A percentile compares a stretch with the other conserved stretches of the same genome.
These are phyloP conservation scores for Neurospora sp. DNA, from an alignment of 495 filamentous ascomycete species.

Conservation along the genomic window DNA sequence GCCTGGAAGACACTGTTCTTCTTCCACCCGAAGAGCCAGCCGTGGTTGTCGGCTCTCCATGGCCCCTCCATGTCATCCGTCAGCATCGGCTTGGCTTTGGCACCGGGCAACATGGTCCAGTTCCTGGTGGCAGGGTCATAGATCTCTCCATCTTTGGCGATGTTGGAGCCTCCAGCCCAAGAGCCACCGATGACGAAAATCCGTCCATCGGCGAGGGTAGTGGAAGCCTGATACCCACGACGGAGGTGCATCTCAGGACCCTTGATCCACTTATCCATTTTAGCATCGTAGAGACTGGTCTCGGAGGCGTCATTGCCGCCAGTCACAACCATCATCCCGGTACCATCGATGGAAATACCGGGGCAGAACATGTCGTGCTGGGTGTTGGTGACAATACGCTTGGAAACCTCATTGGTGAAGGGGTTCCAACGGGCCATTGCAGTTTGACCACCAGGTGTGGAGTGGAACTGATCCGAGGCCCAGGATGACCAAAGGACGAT, in stretches of 20 bases:
- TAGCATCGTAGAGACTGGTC: slow-evolving; percentile 38
- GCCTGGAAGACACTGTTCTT: slow-evolving; percentile 46
- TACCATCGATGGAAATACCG: slow-evolving; percentile 40
- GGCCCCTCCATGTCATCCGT: slow-evolving; percentile 37
- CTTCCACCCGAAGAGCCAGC: slow-evolving; percentile 54
- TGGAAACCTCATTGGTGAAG: slow-evolving; percentile 20
- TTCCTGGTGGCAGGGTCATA: not conserved
- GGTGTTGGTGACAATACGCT: slow-evolving; percentile 34
- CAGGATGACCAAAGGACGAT: not conserved
- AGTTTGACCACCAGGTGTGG: slow-evolving; percentile 24
- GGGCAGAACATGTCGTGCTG: slow-evolving; percentile 51
- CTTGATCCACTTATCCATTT: slow-evolving; percentile 20
- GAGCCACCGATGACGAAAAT: slow-evolving; percentile 54
- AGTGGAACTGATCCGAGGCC: not conserved
- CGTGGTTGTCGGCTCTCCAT: slow-evolving; percentile 46
- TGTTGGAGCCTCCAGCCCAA: slow-evolving; percentile 37
- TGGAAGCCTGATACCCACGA: slow-evolving; percentile 49
- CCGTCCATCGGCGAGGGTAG: slow-evolving; percentile 41
- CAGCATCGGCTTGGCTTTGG: slow-evolving; percentile 35
- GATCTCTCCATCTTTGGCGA: slow-evolving; percentile 4
- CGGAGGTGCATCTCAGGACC: slow-evolving; percentile 33
- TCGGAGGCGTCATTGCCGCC: slow-evolving; percentile 36
- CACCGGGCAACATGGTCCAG: slow-evolving; percentile 14
- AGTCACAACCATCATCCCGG: slow-evolving; percentile 43
- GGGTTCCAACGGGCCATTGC: slow-evolving; percentile 35